These are phyloP conservation scores for Blastocystis sp. DNA, from an alignment of 352 stramenopile species.

Conservation along the genomic window DNA sequence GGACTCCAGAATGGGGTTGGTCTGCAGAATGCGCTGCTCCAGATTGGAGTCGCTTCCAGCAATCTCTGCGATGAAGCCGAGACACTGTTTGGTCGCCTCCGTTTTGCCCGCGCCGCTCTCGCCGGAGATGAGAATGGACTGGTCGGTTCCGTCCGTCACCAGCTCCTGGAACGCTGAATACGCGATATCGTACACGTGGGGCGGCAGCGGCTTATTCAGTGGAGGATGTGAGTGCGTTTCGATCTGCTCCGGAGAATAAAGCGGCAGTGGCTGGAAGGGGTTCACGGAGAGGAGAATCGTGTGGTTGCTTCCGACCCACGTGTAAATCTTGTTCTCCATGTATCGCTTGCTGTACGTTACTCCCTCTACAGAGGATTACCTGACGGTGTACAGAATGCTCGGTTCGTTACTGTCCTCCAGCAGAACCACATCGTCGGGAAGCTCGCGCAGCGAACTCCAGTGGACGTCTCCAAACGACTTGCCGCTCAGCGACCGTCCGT, in stretches of 20 bases:
- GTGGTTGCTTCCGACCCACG: slow-evolving; percentile 65
- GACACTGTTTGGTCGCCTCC: slow-evolving; percentile 86
- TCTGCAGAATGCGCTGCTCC: slow-evolving; percentile 77
- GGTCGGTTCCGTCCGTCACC: slow-evolving; percentile 68
- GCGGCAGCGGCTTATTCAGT: slow-evolving; percentile 64
- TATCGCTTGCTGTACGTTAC: slow-evolving; percentile 65
- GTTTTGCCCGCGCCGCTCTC: slow-evolving; percentile 86
- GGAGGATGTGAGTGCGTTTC: slow-evolving; percentile 61
- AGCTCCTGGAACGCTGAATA: slow-evolving; percentile 75
- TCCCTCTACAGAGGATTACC: not conserved
- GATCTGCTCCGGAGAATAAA: slow-evolving; percentile 62
- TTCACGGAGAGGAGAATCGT: slow-evolving; percentile 69
- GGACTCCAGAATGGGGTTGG: slow-evolving; percentile 93
- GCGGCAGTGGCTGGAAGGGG: slow-evolving; percentile 64
- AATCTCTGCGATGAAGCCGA: slow-evolving; percentile 80
- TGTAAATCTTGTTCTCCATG: slow-evolving; percentile 83
- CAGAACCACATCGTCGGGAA: slow-evolving; percentile 64
- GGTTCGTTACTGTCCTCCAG: slow-evolving; percentile 64
- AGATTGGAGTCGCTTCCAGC: slow-evolving; percentile 39
- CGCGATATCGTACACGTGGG: slow-evolving; percentile 79
- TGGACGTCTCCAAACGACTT: slow-evolving; percentile 55
- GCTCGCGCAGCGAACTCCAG: slow-evolving; percentile 56
- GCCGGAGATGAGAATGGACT: slow-evolving; percentile 80
- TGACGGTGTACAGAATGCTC: slow-evolving; percentile 59
- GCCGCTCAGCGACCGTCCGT: slow-evolving; percentile 28